Evolutionary conservation across 129 eudicot species (phyloP).

Genomic region (Pittosporum tobira): DNA sequence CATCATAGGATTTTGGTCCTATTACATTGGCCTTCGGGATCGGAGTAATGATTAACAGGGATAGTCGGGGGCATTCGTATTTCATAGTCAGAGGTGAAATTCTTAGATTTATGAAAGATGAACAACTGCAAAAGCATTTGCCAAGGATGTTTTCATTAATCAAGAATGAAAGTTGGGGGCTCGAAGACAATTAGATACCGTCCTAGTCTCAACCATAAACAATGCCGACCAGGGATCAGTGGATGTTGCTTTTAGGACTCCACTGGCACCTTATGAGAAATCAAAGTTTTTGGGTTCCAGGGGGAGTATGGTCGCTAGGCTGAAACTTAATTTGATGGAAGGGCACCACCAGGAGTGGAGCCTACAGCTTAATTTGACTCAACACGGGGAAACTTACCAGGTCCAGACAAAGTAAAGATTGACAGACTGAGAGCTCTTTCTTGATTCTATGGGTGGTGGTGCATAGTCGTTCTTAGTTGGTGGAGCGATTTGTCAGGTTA

Average conservation of each 20-base stretch:
- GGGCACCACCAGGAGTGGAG: too few relatives aligned
- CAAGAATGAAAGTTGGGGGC: conserved; percentile 21
- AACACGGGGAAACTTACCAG: too few relatives aligned
- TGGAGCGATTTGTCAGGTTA: too few relatives aligned
- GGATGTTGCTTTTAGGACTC: conserved; percentile 16
- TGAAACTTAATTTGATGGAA: too few relatives aligned
- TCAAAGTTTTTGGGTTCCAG: conserved; percentile 19
- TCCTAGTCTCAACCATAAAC: conserved; percentile 18
- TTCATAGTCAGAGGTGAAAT: conserved; percentile 32
- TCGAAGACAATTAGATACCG: conserved; percentile 8
- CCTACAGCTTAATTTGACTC: too few relatives aligned
- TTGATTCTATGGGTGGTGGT: too few relatives aligned
- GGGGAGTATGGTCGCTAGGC: conserved; percentile 22
- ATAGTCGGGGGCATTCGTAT: conserved; percentile 26
- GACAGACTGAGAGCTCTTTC: too few relatives aligned
- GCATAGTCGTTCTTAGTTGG: too few relatives aligned
- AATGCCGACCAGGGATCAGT: conserved; percentile 15
- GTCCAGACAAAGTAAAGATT: too few relatives aligned
- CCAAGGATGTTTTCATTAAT: conserved; percentile 31
- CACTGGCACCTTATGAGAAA: conserved; percentile 22
- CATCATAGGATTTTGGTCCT: conserved; percentile 30
- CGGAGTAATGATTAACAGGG: conserved; percentile 29
- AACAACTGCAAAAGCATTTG: conserved; percentile 34
- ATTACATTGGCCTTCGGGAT: conserved; percentile 26
- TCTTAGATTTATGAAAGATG: conserved; percentile 38